Percentiles rank a stretch among this genome's conserved stretches.
Evolutionary conservation across 495 filamentous ascomycete species (phyloP).

Genomic region (Lophiostoma macrostomum): DNA sequence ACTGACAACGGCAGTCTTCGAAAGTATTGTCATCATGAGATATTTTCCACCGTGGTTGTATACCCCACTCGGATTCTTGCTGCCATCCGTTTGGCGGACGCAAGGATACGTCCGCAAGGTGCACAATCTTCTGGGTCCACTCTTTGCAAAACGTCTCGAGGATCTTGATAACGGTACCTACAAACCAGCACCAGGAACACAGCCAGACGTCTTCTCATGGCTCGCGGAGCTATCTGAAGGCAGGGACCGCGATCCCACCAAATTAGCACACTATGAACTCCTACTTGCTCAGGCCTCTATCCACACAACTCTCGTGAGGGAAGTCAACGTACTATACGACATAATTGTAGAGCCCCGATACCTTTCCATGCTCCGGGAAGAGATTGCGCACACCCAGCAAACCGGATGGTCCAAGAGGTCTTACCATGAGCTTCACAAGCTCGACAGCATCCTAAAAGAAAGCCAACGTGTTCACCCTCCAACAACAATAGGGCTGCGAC

Average conservation of each 20-base stretch:
- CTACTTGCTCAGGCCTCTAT: background rate
- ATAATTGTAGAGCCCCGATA: background rate
- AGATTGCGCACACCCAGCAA: background rate
- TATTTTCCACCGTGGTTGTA: background rate
- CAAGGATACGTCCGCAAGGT: background rate
- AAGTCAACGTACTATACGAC: slow-evolving; percentile 2
- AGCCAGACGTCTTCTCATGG: background rate
- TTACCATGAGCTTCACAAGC: background rate
- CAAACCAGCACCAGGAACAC: background rate
- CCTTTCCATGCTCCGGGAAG: background rate
- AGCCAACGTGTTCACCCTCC: background rate
- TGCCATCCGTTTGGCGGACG: background rate
- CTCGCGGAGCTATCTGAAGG: slow-evolving; percentile 1
- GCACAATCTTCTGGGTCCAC: background rate
- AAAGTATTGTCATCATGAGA: slow-evolving; percentile 6
- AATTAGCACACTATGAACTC: background rate
- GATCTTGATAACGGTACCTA: background rate
- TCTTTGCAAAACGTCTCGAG: background rate
- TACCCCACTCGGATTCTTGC: background rate
- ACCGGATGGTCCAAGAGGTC: background rate
- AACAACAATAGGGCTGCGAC: background rate
- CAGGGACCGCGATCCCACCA: background rate
- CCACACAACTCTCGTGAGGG: background rate
- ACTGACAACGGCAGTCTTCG: background rate
- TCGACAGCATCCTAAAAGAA: slow-evolving; percentile 1